A percentile compares a stretch with the other conserved stretches of the same genome.
Conservation (phyloP, 129 eudicot genomes). For the Solidago caesia region DNA sequence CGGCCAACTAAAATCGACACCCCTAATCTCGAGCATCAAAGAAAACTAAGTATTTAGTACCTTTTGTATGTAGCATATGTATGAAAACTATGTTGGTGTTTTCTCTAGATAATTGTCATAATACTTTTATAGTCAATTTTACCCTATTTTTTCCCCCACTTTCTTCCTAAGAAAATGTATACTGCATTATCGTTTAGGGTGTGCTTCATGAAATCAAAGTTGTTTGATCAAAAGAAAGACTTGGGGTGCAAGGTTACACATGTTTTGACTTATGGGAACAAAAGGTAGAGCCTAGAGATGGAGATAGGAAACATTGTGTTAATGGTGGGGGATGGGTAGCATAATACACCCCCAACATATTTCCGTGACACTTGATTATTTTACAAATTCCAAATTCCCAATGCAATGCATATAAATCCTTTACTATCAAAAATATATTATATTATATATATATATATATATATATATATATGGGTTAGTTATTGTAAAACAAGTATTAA, state of each 20-base stretch:
- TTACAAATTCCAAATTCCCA: conserved; percentile 14
- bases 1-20: neutral
- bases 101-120: too few species aligned
- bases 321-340: conserved; percentile 20
- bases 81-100: neutral
- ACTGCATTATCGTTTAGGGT: too few species aligned
- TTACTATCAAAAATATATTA: neutral
- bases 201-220: too few species aligned
- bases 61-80: neutral
- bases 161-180: too few species aligned
- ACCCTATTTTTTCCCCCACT: too few species aligned
- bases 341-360: conserved; percentile 18
- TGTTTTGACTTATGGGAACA: conserved; percentile 15
- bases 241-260: neutral
- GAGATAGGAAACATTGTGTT: conserved; percentile 18
- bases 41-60: neutral
- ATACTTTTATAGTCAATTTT: too few species aligned
- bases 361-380: conserved; percentile 10
- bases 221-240: neutral
- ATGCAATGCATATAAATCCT: conserved; percentile 16
- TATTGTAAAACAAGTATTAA: too few species aligned
- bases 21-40: neutral
- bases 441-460: too few species aligned
- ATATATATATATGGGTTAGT: too few species aligned
- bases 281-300: conserved; percentile 1